These are phyloP conservation scores for Apiotrichum sp. DNA, from an alignment of 1,284 basidiomycete species.

Conservation along the genomic window DNA sequence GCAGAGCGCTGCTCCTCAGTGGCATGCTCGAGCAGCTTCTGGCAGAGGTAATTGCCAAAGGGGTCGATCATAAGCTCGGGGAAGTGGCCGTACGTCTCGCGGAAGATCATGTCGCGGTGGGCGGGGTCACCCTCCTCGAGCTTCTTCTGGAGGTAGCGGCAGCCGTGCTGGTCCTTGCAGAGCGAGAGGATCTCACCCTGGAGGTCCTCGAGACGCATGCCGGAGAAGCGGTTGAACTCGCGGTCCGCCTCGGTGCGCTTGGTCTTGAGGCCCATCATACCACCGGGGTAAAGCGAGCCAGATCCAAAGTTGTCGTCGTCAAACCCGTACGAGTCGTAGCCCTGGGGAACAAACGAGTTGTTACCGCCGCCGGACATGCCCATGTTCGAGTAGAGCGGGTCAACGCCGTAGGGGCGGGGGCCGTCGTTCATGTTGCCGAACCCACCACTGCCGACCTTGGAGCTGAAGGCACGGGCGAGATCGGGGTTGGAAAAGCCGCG, in stretches of 20 bases:
- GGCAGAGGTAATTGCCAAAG: conserved; percentile 98
- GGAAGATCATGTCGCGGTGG: conserved; percentile 98
- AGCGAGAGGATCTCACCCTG: conserved; percentile 86
- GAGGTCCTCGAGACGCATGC: conserved; percentile 90
- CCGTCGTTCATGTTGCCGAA: conserved; percentile 43
- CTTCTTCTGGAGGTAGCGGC: conserved; percentile 98
- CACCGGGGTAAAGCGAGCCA: conserved; percentile 65
- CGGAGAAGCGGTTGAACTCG: conserved; percentile 89
- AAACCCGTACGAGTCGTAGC: conserved; percentile 61
- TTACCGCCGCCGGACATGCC: conserved; percentile 30
- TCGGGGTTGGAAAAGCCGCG: conserved; percentile 49
- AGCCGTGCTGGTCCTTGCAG: conserved; percentile 99
- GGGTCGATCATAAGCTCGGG: conserved; percentile 99
- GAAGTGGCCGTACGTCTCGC: conserved; percentile 96
- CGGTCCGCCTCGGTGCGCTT: conserved; percentile 89
- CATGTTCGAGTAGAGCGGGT: conserved; percentile 40
- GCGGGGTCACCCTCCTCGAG: conserved; percentile 90
- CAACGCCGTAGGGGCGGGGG: conserved; percentile 39
- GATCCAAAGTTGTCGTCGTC: conserved; percentile 61
- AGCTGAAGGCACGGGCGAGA: conserved; percentile 54
- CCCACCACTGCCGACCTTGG: conserved; percentile 63
- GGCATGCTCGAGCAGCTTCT: conserved; percentile 95
- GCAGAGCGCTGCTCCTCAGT: conserved; percentile 96
- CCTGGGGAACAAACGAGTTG: conserved; percentile 48
- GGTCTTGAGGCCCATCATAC: conserved; percentile 82